A percentile compares a stretch with the other conserved stretches of the same genome.
phyloP scores from a whole-genome alignment of 2,329 filamentous ascomycete genomes.

The Thermothelomyces thermophilus region DNA sequence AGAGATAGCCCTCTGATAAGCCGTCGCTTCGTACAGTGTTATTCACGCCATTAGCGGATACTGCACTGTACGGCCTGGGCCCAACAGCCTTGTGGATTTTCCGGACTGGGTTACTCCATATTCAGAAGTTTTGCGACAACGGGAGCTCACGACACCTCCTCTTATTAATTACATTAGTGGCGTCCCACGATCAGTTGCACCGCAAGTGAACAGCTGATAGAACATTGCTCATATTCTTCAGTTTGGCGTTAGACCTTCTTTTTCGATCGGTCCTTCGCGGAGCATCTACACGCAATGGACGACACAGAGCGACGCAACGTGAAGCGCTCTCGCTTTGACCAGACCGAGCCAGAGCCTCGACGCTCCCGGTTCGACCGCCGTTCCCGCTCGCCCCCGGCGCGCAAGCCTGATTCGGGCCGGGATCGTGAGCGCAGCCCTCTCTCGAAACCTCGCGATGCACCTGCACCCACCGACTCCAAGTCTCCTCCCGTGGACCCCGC shows the following conservation, averaged over 20 bases:
- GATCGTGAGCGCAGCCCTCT: constrained; percentile 80
- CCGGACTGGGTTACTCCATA: neutral
- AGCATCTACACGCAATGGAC: constrained; percentile 32
- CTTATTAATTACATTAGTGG: neutral
- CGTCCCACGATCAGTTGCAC: neutral
- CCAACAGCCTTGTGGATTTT: constrained; percentile 6
- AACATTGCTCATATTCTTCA: neutral
- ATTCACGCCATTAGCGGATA: no score
- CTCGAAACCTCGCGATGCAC: constrained; percentile 36
- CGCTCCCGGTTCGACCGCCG: constrained; percentile 85
- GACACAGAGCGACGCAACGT: constrained; percentile 65
- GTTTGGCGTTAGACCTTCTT: neutral
- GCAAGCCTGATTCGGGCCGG: constrained; percentile 62
- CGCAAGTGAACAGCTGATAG: neutral
- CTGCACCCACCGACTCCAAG: constrained; percentile 40
- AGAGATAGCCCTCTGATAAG: no score
- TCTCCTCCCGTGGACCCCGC: constrained; percentile 56
- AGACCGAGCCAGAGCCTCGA: constrained; percentile 75
- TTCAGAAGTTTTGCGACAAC: neutral
- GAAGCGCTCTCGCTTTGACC: constrained; percentile 92
- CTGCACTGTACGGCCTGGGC: neutral
- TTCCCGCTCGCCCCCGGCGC: constrained; percentile 71
- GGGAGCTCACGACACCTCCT: neutral
- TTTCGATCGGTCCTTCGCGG: neutral
- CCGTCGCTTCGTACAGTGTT: no score